A percentile compares a stretch with the other conserved stretches of the same genome.
phyloP scores from a whole-genome alignment of 75 land plant species.

The Chamaecyparis obtusa region DNA sequence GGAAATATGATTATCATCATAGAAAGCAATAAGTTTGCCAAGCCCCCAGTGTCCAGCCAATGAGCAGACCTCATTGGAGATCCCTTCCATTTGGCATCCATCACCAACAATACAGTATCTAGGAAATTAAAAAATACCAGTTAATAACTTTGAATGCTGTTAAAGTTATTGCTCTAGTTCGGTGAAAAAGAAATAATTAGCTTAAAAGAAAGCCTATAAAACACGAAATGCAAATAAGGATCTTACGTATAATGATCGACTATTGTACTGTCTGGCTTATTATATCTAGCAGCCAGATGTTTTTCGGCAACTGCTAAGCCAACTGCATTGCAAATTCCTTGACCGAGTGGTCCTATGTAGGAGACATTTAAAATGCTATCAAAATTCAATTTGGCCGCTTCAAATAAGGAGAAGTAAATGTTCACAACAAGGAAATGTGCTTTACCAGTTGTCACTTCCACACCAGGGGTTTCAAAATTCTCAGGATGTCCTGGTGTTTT shows the following conservation, averaged over 20 bases:
- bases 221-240: background rate
- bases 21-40: conserved; percentile 92
- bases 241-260: conserved; percentile 98
- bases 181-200: background rate
- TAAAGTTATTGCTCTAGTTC: background rate
- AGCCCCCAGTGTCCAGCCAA: conserved; percentile 99
- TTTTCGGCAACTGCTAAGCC: conserved; percentile 97
- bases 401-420: background rate
- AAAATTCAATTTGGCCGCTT: conserved; percentile 7
- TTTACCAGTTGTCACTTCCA: conserved; percentile 88
- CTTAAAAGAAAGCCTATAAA: background rate
- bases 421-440: background rate
- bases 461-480: conserved; percentile 91
- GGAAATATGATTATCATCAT: conserved; percentile 98
- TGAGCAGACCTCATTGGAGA: conserved; percentile 88
- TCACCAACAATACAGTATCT: conserved; percentile 91
- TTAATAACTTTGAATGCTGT: background rate
- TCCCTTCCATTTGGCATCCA: conserved; percentile 99
- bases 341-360: conserved; percentile 84
- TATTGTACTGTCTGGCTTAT: conserved; percentile 87
- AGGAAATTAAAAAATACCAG: background rate
- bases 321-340: conserved; percentile 96
- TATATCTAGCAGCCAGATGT: conserved; percentile 95
- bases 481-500: conserved; percentile 96
- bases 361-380: background rate